Base-by-base conservation (phyloP, 2,329 filamentous ascomycete genomes). In the Colletotrichum ledebouriae region DNA sequence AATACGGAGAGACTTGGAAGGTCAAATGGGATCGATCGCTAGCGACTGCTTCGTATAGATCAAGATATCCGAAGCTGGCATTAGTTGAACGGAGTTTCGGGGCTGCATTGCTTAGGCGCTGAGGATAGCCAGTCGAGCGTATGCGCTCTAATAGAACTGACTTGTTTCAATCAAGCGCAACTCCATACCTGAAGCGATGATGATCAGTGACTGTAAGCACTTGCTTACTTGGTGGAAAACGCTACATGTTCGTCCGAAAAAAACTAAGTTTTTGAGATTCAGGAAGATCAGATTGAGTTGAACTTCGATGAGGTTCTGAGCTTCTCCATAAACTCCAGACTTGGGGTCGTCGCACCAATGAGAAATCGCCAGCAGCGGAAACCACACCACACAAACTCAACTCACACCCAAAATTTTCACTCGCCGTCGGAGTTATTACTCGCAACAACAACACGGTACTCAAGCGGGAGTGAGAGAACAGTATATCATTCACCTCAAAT, bases 321-420 rank as follows among this genome's bases (percentile, higher is more conserved):
- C 47, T 59, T 34, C 55, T 68, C 65, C 65, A 65, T 65, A 20
- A 68, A 68, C 61, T 65, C 65, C 65, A 68, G 65, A 68, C 65
- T 65, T 65, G 20, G 41, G 25, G 17, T 37, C 33, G 39, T 55
- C 33, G 50, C 50, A 33, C 41, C 65, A 68, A 68, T 68, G 41
- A 68, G 55, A 68, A 29, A 60, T 68, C 61, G 65, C 49, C 65
- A 65, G 3, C 55, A 6, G 41, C 41, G 25, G 53, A 59, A 59
- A 47, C 44, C 46, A 50, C 46, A 29, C 46, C 22, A 50, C 65
- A 29, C 55, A 59, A 55, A 67, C 53, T 46, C 29, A 29, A 59
- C 65, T 68, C 65, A 63, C 25, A 6, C 37, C 49, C 34, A 44
- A 68, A 55, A 52, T 56, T 59, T 65, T 65, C 47, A 41, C 41